A percentile compares a stretch with the other conserved stretches of the same genome.
phyloP scores from a whole-genome alignment of 2,329 filamentous ascomycete species.

The Sclerotinia glacialis region DNA sequence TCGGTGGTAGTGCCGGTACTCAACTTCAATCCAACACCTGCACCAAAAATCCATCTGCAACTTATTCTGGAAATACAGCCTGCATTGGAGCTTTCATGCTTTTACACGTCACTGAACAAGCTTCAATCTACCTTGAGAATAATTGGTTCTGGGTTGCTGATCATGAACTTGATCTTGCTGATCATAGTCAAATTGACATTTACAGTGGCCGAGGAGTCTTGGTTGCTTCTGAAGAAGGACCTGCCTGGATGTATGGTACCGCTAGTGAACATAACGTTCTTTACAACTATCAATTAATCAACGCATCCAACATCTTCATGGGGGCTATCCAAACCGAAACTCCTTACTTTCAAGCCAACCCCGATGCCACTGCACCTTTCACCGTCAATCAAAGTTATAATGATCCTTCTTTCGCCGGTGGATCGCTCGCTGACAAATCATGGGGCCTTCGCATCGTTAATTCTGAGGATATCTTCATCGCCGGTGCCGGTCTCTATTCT shows the following conservation, averaged over 20 bases:
- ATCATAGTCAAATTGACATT: slow-evolving; percentile 77
- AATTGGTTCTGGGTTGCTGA: slow-evolving; percentile 88
- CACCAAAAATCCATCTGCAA: slow-evolving; percentile 67
- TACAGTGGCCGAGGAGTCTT: slow-evolving; percentile 74
- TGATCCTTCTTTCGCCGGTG: slow-evolving; percentile 66
- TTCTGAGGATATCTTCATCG: slow-evolving; percentile 65
- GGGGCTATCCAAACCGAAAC: slow-evolving; percentile 86
- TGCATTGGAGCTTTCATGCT: slow-evolving; percentile 75
- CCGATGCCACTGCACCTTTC: slow-evolving; percentile 67
- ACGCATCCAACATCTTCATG: slow-evolving; percentile 78
- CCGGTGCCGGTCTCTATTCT: slow-evolving; percentile 73
- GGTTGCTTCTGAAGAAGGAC: slow-evolving; percentile 70
- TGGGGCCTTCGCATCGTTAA: slow-evolving; percentile 72
- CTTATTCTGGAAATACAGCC: slow-evolving; percentile 58
- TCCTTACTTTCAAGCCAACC: slow-evolving; percentile 83
- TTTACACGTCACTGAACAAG: slow-evolving; percentile 60
- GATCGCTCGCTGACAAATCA: slow-evolving; percentile 55
- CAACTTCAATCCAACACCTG: slow-evolving; percentile 73
- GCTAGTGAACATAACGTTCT: slow-evolving; percentile 63
- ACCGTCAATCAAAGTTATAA: slow-evolving; percentile 53
- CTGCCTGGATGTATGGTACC: slow-evolving; percentile 80
- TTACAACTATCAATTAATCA: slow-evolving; percentile 82
- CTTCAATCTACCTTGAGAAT: slow-evolving; percentile 80
- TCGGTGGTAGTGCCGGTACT: slow-evolving; percentile 84
- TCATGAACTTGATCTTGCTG: slow-evolving; percentile 76